Conservation (phyloP, 768 basidiomycete species). For the Mrakia blollopis region DNA sequence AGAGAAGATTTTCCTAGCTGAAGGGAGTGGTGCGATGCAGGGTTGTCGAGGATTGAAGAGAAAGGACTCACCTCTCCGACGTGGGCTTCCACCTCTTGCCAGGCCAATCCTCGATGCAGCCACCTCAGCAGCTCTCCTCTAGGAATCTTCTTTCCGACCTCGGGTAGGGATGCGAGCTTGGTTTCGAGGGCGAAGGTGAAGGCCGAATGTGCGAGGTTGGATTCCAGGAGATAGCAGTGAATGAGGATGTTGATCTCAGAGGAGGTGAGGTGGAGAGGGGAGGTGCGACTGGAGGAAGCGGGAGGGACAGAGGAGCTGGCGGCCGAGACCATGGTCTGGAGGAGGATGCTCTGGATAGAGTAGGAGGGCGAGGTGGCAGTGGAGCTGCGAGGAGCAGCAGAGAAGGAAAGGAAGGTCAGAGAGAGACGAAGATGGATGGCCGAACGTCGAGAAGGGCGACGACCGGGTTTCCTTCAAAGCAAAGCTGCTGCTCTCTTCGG, state of each 20-base stretch:
- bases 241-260: conserved; percentile 29
- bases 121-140: conserved; percentile 29
- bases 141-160: conserved; percentile 8
- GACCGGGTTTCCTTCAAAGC: too few species aligned
- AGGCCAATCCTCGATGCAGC: conserved; percentile 29
- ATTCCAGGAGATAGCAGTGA: conserved; percentile 30
- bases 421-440: too few species aligned
- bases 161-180: conserved; percentile 25
- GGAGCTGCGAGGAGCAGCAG: too few species aligned
- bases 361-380: not conserved
- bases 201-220: conserved; percentile 31
- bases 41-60: not conserved
- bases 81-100: conserved; percentile 31
- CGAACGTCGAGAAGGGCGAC: too few species aligned
- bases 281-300: conserved; percentile 11
- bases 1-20: too few species aligned
- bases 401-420: too few species aligned
- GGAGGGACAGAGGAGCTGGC: not conserved
- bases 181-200: conserved; percentile 31
- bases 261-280: conserved; percentile 23
- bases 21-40: too few species aligned
- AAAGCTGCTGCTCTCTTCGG: too few species aligned
- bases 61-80: conserved; percentile 22
- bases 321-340: not conserved
- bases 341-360: not conserved